Base-by-base conservation (phyloP, 148 eudicot genomes). In the Fagopyrum esculentum region DNA sequence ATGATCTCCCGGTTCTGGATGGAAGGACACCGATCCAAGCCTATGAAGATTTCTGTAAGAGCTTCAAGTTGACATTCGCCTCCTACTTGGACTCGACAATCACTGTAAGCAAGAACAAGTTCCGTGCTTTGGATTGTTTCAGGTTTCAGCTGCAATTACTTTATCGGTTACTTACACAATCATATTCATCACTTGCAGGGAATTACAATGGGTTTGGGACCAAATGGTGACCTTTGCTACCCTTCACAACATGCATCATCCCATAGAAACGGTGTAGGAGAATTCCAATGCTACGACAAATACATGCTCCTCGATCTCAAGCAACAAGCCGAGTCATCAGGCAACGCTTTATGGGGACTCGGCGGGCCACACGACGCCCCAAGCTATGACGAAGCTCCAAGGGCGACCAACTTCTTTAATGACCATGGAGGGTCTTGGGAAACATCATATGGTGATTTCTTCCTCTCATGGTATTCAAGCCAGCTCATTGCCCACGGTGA, bases 341-440 rank as follows among this genome's bases (percentile, higher is more conserved):
- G 91, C 22, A 84, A 88, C 52, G 91, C 90, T 66, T 82, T 86
- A 40, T 93, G 98, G 98, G 98, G 98, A 50, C 84, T 86, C 2
- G 81, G 90, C 5, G 97, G 98, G 16, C 98, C 98, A 45, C 98
- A 93, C 29, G 97, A 93, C 68, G 90, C 86, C 70, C 95, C 98
- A 17, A 75, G 74, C 63, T 86, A 88, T 7, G 64, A 89, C 45
- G 82, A 89, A 50, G 74, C 89, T 72, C 94, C 93, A 13, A 60
- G 60, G 35, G 71, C 73, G 0, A 75, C 77, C 76, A 85, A 29
- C 72, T 91, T 93, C 85, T 87, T 89, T 59, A 86, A 79, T 50
- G 91, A 91, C 63, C 73, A 85, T 10, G 91, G 88, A 49, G 97
- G 97, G 8, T 89, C 98, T 2, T 93, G 98, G 98, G 93, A 93